Evolutionary conservation across 2,329 filamentous ascomycete genomes (phyloP), one percentile per base, ranked within the genome.

Genomic region (Cordyceps militaris): DNA sequence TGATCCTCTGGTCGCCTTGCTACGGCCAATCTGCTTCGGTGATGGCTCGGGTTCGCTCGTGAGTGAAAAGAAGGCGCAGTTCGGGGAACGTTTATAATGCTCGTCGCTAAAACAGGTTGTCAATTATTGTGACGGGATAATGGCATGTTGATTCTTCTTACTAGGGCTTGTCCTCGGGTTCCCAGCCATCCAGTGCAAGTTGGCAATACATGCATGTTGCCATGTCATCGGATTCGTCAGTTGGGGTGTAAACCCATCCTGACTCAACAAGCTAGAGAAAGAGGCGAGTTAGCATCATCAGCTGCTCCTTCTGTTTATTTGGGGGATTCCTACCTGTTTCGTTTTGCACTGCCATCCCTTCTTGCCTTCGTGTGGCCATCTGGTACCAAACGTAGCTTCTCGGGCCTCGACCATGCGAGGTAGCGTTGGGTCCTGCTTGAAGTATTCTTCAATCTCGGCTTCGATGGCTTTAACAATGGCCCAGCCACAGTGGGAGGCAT

Each of bases 221-320:
- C 74, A 93, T 89, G 70, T 99, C 94, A 63, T 94, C 87, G 13
- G 86, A 90, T 44, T 93, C 91, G 44, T 83, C 75, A 6, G 84
- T 89, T 0, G 94, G 92, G 24, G 91, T 95, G 73, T 92, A 97
- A 68, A 88, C 91, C 92, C 93, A 99, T 11, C 94, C 94, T 28
- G 91, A 89, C 63, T 93, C 89, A 34, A 90, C 90, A 76, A 97
- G 86, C 85, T 94, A 65, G 8, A n/a, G 23, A 38, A 23, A 14
- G 34, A 43, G 52, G 30, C 28, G 50, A 16, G 56, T 63, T 42
- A 65, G 61, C 11, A 42, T 51, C 36, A 21, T 11, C 14, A n/a
- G 21, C 1, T 16, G 32, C 14, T 9, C 55, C 28, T 47, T 55
- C 49, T 38, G 24, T 32, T 19, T 47, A 9, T 1, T 10, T 2